A percentile compares a stretch with the other conserved stretches of the same genome.
These are phyloP conservation scores for Cenchrus fungigraminus DNA, from an alignment of 176 grass and related monocot species.

Conservation along the genomic window DNA sequence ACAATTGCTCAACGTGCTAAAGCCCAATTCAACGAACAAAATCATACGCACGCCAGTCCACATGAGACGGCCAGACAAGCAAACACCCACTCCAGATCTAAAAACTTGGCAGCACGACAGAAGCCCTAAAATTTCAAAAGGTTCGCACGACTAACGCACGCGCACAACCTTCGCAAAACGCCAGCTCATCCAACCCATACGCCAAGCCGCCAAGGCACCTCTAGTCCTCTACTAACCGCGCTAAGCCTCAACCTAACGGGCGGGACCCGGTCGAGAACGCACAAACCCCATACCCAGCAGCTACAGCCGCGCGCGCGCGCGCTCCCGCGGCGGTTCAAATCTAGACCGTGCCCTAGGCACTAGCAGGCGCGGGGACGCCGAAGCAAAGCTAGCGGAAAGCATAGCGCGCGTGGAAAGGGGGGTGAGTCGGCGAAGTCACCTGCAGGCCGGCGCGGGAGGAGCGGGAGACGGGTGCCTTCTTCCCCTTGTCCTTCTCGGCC, in stretches of 20 bases:
- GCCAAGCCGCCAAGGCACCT: conserved; percentile 7
- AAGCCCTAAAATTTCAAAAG: neutral
- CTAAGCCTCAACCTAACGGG: neutral
- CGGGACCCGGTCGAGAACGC: neutral
- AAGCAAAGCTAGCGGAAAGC: neutral
- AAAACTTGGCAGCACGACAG: neutral
- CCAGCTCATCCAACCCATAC: neutral
- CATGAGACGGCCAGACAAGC: neutral
- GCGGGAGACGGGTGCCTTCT: conserved; percentile 70
- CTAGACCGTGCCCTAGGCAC: conserved; percentile 29
- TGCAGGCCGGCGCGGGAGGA: conserved; percentile 73
- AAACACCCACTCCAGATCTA: conserved; percentile 28
- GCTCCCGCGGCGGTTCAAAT: neutral
- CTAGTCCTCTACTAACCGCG: neutral
- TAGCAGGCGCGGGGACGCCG: neutral
- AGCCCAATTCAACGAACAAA: neutral
- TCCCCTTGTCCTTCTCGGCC: conserved; percentile 73
- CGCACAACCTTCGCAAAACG: neutral
- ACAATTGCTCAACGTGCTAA: too few species aligned
- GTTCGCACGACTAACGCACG: neutral
- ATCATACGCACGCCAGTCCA: neutral
- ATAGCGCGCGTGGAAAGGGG: neutral
- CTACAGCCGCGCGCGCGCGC: neutral
- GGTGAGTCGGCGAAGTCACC: conserved; percentile 27
- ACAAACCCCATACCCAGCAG: too few species aligned